These are phyloP conservation scores for Rubia yunnanensis DNA, from an alignment of 257 asterid species.

Conservation along the genomic window DNA sequence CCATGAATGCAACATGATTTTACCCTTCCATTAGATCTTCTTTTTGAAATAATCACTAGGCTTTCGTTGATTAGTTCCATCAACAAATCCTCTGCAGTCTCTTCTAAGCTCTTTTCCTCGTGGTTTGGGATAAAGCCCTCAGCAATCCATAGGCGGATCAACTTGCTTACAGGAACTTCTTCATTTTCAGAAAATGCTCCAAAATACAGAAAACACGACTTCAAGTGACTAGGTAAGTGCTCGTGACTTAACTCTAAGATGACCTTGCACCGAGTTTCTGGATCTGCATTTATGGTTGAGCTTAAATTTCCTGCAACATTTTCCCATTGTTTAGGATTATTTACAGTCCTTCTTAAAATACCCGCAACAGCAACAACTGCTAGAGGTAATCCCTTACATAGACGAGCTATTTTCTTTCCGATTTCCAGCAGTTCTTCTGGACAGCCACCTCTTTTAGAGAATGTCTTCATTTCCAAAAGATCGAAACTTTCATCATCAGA, in stretches of 20 bases:
- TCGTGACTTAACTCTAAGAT: constrained; percentile 4
- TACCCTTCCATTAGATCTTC: constrained; percentile 1
- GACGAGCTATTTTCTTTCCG: constrained; percentile 1
- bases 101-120: not conserved
- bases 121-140: not conserved
- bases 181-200: not conserved
- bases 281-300: not conserved
- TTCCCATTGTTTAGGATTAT: not conserved
- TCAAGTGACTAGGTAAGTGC: constrained; percentile 3
- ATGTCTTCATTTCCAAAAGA: not conserved
- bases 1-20: constrained; percentile 1
- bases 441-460: constrained; percentile 1
- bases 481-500: constrained; percentile 4
- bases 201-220: not conserved
- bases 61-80: constrained; percentile 6
- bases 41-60: constrained; percentile 3
- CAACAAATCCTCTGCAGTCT: not conserved
- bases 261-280: constrained; percentile 4
- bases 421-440: constrained; percentile 1
- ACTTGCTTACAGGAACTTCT: not conserved
- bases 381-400: constrained; percentile 2
- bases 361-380: constrained; percentile 2
- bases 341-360: not conserved
- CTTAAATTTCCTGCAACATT: not conserved
- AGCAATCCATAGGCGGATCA: constrained; percentile 6